Conservation (phyloP, 257 asterid species). For the Solanum gandarillasii region DNA sequence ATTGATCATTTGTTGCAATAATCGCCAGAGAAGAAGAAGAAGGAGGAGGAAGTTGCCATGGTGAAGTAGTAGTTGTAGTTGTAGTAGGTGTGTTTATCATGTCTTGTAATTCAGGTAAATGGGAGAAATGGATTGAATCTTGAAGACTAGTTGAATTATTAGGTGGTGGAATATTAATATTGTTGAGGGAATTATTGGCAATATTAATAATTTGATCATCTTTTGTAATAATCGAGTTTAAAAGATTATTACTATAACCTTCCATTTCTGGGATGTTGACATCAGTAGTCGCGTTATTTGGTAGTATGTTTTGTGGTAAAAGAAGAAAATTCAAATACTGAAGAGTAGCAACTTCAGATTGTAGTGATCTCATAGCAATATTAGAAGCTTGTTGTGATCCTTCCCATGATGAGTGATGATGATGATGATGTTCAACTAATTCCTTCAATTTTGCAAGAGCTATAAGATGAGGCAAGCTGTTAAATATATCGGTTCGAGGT, state of each 20-base stretch:
- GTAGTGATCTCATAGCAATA: conserved; percentile 28
- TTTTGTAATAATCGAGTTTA: conserved; percentile 12
- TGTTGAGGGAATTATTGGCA: conserved; percentile 5
- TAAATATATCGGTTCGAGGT: conserved; percentile 60
- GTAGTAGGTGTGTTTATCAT: conserved; percentile 20
- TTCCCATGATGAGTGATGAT: conserved; percentile 36
- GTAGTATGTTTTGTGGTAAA: conserved; percentile 15
- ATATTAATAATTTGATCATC: conserved; percentile 7
- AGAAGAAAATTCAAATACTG: conserved; percentile 43
- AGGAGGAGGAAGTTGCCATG: conserved; percentile 14
- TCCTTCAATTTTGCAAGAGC: conserved; percentile 63
- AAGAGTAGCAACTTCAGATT: conserved; percentile 56
- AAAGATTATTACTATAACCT: conserved; percentile 11
- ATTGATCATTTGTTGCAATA: conserved; percentile 14
- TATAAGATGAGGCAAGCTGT: conserved; percentile 58
- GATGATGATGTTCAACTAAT: conserved; percentile 40
- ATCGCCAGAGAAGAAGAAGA: conserved; percentile 9
- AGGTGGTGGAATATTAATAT: neutral
- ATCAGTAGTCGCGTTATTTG: neutral
- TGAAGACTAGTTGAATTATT: conserved; percentile 1
- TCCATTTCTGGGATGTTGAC: conserved; percentile 12
- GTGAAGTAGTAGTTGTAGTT: conserved; percentile 9
- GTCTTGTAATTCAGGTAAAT: conserved; percentile 41
- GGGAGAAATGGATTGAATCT: conserved; percentile 34
- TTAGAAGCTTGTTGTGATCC: conserved; percentile 41